Base-by-base conservation (phyloP, 306 rosid genomes). In the Prunus armeniaca region DNA sequence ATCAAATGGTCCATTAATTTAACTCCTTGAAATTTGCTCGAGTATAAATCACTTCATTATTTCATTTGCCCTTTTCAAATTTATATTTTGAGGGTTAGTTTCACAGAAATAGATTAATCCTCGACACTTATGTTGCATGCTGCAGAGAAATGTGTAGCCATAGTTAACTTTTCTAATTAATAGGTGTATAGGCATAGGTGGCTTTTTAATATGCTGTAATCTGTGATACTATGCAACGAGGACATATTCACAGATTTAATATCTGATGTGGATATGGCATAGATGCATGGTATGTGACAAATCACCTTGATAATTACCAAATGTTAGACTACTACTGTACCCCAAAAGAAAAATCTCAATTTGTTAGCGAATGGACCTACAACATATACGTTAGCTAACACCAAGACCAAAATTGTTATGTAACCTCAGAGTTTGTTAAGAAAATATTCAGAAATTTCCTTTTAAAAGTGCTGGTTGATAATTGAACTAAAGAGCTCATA, bases 1-100 rank as follows among this genome's bases (percentile, higher is more conserved):
- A 69, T 76, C 79, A 38, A 32, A 50, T 67, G 43, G 76, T 71
- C 65, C 28, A 24, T 24, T 77, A 38, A 10, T 73, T 4, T 45
- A 65, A 51, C 27, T 76, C 19, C 46, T 11, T 41, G 6, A 7
- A 19, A 55, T 12, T 9, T 55, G 8, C 15, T 46, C 12, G 10
- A 46, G 17, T 54, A 17, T 45, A 6, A 63, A 45, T 10, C 25
- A 43, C 54, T 38, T 67, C 32, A 64, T 6, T 20, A 38, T 34
- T 38, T 20, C 46, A 38, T 55, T 55, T 72, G 20, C 18, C 15
- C 65, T 22, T 72, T 30, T 54, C 38, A 72, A 14, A 72, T n/a
- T 55, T n/a, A 34, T 32, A n/a, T 55, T n/a, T 22, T 22, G 22
- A 55, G 34, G 50, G 47, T 30, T 18, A 17, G 74, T 30, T 51